phyloP scores from a whole-genome alignment of 2,329 filamentous ascomycete species.

The Aureobasidium sp. region DNA sequence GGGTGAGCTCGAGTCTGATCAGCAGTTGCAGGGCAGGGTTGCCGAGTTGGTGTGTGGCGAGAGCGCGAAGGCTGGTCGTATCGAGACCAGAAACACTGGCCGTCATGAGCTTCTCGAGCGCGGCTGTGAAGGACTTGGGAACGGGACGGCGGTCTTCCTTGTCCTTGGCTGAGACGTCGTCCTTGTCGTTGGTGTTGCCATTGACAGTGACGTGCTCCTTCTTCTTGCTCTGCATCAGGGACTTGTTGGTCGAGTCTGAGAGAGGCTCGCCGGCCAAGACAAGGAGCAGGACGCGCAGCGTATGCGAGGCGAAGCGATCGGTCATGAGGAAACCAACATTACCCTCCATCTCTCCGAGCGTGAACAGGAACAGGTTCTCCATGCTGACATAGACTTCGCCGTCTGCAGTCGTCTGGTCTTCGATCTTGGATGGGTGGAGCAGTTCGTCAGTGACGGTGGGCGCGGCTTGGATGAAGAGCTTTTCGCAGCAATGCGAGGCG shows the following conservation, averaged over 20 bases:
- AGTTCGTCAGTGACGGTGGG: constrained; percentile 69
- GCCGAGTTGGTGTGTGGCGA: constrained; percentile 82
- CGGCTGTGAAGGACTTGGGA: constrained; percentile 67
- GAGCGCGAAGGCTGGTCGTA: constrained; percentile 66
- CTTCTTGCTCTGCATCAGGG: constrained; percentile 79
- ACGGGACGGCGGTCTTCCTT: constrained; percentile 49
- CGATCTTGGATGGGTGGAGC: constrained; percentile 35
- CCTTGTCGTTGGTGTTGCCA: constrained; percentile 32
- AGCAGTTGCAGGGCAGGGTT: constrained; percentile 90
- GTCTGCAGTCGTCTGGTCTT: constrained; percentile 35
- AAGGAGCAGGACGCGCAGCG: constrained; percentile 74
- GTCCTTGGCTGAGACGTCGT: background rate
- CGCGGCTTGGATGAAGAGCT: constrained; percentile 76
- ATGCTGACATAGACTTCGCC: constrained; percentile 53
- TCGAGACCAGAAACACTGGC: constrained; percentile 69
- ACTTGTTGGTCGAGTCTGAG: constrained; percentile 57
- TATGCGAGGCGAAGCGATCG: constrained; percentile 83
- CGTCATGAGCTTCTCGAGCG: constrained; percentile 71
- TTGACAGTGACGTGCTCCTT: constrained; percentile 72
- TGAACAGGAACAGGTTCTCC: constrained; percentile 76
- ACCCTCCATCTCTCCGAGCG: constrained; percentile 79
- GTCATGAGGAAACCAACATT: constrained; percentile 77
- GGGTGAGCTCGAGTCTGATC: constrained; percentile 72
- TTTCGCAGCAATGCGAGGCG: constrained; percentile 94
- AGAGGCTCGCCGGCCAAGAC: constrained; percentile 77